Percentiles rank a stretch among this genome's conserved stretches.
phyloP scores from a whole-genome alignment of 257 asterid species.

The Linaria vulgaris region DNA sequence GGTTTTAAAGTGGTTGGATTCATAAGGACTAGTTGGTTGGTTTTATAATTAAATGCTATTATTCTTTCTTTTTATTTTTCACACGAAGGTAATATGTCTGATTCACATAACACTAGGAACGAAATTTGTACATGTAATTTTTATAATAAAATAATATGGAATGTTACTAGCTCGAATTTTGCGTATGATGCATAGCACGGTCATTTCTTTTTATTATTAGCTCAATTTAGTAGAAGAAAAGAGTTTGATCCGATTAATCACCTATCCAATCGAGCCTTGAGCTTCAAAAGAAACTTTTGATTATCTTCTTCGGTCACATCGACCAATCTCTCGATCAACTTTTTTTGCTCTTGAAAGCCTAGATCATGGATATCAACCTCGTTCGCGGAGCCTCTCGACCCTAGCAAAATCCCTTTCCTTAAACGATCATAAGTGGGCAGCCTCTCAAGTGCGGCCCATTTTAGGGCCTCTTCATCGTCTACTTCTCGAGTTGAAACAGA shows the following conservation, averaged over 20 bases:
- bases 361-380: conserved; percentile 49
- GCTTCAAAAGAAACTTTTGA: conserved; percentile 58
- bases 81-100: too few relatives aligned
- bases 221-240: too few relatives aligned
- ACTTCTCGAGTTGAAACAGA: conserved; percentile 52
- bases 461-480: conserved; percentile 70
- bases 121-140: too few relatives aligned
- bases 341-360: conserved; percentile 45
- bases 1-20: too few relatives aligned
- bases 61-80: too few relatives aligned
- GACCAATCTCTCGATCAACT: conserved; percentile 49
- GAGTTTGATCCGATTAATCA: conserved; percentile 3
- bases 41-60: too few relatives aligned
- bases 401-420: conserved; percentile 58
- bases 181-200: too few relatives aligned
- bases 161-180: too few relatives aligned
- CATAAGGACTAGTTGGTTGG: too few relatives aligned
- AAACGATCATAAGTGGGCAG: conserved; percentile 68
- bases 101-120: too few relatives aligned
- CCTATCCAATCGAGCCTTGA: conserved; percentile 65
- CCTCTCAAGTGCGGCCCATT: conserved; percentile 70
- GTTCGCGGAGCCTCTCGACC: conserved; percentile 50
- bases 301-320: conserved; percentile 54
- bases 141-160: too few relatives aligned
- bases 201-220: too few relatives aligned